These are phyloP conservation scores for Cladosporium austrohemisphaericum DNA, from an alignment of 2,329 filamentous ascomycete genomes.

Conservation along the genomic window DNA sequence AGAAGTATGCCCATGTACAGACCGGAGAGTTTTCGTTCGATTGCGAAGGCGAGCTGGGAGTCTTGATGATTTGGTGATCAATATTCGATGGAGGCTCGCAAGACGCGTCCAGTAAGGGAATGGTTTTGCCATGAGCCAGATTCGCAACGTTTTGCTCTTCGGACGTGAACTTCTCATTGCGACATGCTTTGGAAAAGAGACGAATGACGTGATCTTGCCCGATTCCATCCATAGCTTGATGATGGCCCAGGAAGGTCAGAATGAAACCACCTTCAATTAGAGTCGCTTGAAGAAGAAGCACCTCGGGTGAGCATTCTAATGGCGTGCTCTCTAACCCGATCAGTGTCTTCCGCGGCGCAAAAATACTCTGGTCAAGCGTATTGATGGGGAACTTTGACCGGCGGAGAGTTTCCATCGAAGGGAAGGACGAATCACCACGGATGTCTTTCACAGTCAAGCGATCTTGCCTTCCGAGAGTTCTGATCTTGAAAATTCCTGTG, in stretches of 20 bases:
- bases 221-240: conserved; percentile 18
- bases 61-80: neutral
- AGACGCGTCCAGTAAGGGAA: neutral
- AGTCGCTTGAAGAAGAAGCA: conserved; percentile 17
- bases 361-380: conserved; percentile 8
- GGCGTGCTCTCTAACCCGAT: neutral
- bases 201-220: conserved; percentile 16
- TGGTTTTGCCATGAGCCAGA: neutral
- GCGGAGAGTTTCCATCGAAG: conserved; percentile 35
- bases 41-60: neutral
- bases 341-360: conserved; percentile 11
- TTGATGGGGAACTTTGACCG: conserved; percentile 8
- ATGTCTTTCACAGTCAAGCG: conserved; percentile 44
- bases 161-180: conserved; percentile 10
- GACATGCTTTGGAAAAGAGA: conserved; percentile 18
- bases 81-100: neutral
- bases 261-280: conserved; percentile 16
- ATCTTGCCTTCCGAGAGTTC: conserved; percentile 31
- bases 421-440: conserved; percentile 33
- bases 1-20: conserved; percentile 1
- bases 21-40: neutral
- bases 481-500: conserved; percentile 41
- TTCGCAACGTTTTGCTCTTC: conserved; percentile 40
- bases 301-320: neutral
- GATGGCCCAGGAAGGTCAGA: conserved; percentile 17